These are phyloP conservation scores for Penicillium sp. DNA, from an alignment of 2,329 filamentous ascomycete species.

Conservation along the genomic window DNA sequence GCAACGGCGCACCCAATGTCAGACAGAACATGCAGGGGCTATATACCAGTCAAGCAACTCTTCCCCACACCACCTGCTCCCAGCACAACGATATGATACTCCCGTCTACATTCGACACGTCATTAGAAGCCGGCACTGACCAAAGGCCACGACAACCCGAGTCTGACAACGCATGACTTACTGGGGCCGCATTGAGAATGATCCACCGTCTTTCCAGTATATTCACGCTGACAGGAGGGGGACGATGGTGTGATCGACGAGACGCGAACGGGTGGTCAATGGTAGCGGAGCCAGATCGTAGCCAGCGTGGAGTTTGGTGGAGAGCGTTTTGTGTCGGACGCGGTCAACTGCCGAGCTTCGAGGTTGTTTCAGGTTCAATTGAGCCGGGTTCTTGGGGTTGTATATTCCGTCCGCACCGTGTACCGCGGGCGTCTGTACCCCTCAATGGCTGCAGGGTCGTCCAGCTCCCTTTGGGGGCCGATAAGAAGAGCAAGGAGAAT, in stretches of 20 bases:
- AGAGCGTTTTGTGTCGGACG: neutral
- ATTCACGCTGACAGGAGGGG: neutral
- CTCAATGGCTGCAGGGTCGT: conserved; percentile 15
- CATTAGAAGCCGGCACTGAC: neutral
- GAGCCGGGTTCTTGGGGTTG: neutral
- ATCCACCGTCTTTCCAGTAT: neutral
- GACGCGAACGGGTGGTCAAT: conserved; percentile 1
- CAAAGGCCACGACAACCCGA: neutral
- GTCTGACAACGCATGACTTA: conserved; percentile 27
- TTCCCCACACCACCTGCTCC: conserved; percentile 88
- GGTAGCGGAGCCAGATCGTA: neutral
- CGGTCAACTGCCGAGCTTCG: neutral
- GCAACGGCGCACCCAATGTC: neutral
- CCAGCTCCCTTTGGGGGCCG: conserved; percentile 12
- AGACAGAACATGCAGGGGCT: neutral
- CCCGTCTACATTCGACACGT: conserved; percentile 55
- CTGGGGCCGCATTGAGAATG: conserved; percentile 40
- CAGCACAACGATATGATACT: conserved; percentile 81
- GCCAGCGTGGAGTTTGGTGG: neutral
- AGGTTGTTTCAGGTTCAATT: neutral
- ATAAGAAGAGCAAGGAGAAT: conserved; percentile 14
- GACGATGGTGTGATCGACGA: neutral
- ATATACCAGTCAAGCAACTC: conserved; percentile 81
- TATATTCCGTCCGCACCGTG: conserved; percentile 6
- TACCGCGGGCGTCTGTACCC: conserved; percentile 9